A percentile compares a stretch with the other conserved stretches of the same genome.
Evolutionary conservation across 1,284 basidiomycete species (phyloP).

Genomic region (Termitomyces sp.): DNA sequence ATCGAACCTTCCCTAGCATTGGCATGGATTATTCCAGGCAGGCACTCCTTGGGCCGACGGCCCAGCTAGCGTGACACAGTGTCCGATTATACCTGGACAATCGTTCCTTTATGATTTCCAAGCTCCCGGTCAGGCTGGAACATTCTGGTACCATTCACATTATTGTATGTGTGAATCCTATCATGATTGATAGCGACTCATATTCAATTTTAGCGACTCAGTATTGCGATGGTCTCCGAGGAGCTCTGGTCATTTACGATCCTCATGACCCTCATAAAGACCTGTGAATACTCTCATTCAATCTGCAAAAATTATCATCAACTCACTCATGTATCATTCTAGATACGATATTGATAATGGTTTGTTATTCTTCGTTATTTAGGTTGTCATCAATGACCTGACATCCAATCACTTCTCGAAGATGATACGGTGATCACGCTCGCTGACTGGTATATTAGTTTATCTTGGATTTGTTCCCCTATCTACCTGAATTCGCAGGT

Average conservation of each 20-base stretch:
- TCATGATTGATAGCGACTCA: constrained; percentile 1
- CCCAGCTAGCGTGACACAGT: constrained; percentile 31
- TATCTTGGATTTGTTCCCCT: background rate
- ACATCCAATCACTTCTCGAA: background rate
- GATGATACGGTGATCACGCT: constrained; percentile 15
- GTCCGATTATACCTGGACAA: constrained; percentile 34
- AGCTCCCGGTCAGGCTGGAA: constrained; percentile 34
- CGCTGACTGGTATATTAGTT: constrained; percentile 12
- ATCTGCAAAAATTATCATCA: background rate
- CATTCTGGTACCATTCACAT: constrained; percentile 29
- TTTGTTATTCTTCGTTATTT: background rate
- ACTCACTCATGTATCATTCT: background rate
- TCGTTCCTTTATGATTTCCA: constrained; percentile 32
- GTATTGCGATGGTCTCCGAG: constrained; percentile 44
- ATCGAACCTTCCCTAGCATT: constrained; percentile 13
- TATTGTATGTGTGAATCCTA: background rate
- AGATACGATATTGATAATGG: constrained; percentile 14
- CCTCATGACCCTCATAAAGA: constrained; percentile 35
- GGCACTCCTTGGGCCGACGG: constrained; percentile 33
- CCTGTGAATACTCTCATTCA: constrained; percentile 1
- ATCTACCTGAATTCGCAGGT: constrained; percentile 1
- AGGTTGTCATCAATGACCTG: background rate
- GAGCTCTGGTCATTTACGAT: constrained; percentile 44
- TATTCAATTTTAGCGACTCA: constrained; percentile 21
- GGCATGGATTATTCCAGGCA: constrained; percentile 36